Conservation (phyloP, 805 yeast genomes). For the Yarrowia bubula region DNA sequence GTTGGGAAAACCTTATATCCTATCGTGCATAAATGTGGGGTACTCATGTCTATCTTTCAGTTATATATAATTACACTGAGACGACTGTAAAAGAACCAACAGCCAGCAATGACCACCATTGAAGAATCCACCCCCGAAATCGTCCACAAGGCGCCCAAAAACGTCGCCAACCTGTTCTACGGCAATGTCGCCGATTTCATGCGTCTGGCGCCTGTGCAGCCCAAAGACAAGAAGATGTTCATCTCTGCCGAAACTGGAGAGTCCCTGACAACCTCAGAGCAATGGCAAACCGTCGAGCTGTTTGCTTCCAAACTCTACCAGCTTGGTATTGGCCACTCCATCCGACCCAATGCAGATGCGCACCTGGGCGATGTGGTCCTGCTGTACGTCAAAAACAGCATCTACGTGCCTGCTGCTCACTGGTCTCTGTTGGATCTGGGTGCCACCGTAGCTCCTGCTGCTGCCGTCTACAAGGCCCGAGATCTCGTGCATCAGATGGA, state of each 20-base stretch:
- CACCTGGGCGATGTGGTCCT: conserved; percentile 37
- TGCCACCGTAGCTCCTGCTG: conserved; percentile 40
- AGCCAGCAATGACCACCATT: not conserved
- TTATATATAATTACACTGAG: not conserved
- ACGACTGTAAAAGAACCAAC: not conserved
- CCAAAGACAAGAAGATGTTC: conserved; percentile 13
- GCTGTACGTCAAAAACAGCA: conserved; percentile 36
- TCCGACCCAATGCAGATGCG: conserved; percentile 32
- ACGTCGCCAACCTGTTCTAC: conserved; percentile 26
- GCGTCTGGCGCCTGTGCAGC: conserved; percentile 6
- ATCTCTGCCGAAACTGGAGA: conserved; percentile 5
- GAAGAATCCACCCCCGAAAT: not conserved
- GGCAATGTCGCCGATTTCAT: conserved; percentile 14
- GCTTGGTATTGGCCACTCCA: conserved; percentile 30
- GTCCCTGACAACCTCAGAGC: not conserved
- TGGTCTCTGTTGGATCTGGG: conserved; percentile 36
- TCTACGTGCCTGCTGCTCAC: conserved; percentile 37
- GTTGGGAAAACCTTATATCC: not conserved
- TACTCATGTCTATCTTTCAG: not conserved
- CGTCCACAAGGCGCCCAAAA: conserved; percentile 27
- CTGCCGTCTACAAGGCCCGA: conserved; percentile 37
- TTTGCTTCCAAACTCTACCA: conserved; percentile 12
- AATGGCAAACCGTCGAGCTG: conserved; percentile 1
- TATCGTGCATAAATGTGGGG: conserved; percentile 24
- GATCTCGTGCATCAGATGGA: conserved; percentile 35